Evolutionary conservation across 2,329 filamentous ascomycete genomes (phyloP).

Genomic region (Cordyceps cateniannulata): DNA sequence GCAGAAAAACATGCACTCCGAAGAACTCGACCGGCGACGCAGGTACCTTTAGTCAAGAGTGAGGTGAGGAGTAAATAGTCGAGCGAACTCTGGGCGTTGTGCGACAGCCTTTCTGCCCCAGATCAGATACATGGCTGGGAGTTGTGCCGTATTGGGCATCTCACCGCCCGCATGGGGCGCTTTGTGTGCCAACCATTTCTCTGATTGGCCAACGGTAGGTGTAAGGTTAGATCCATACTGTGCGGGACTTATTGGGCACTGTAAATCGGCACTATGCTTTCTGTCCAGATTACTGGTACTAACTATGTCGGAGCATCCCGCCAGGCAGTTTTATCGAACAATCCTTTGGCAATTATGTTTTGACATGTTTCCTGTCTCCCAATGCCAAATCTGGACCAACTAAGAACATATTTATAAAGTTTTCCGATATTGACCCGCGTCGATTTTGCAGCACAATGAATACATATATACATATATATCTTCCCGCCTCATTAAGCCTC

Average conservation of each 20-base stretch:
- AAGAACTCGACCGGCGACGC: neutral
- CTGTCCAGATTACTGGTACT: too few relatives aligned
- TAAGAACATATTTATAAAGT: too few relatives aligned
- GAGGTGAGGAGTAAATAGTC: conserved; percentile 1
- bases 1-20: neutral
- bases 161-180: conserved; percentile 14
- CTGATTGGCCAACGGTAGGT: conserved; percentile 6
- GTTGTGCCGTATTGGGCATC: conserved; percentile 12
- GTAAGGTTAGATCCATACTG: neutral
- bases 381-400: too few relatives aligned
- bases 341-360: too few relatives aligned
- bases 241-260: neutral
- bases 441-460: too few relatives aligned
- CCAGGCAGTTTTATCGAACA: too few relatives aligned
- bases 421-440: too few relatives aligned
- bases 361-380: too few relatives aligned
- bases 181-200: neutral
- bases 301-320: too few relatives aligned
- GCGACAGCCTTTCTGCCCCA: conserved; percentile 14
- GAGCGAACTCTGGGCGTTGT: conserved; percentile 8
- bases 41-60: neutral
- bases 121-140: neutral
- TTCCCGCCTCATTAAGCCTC: neutral
- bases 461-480: too few relatives aligned
- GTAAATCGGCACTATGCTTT: neutral